Base-by-base conservation (phyloP, 257 asterid species). In the Capsicum chinense region DNA sequence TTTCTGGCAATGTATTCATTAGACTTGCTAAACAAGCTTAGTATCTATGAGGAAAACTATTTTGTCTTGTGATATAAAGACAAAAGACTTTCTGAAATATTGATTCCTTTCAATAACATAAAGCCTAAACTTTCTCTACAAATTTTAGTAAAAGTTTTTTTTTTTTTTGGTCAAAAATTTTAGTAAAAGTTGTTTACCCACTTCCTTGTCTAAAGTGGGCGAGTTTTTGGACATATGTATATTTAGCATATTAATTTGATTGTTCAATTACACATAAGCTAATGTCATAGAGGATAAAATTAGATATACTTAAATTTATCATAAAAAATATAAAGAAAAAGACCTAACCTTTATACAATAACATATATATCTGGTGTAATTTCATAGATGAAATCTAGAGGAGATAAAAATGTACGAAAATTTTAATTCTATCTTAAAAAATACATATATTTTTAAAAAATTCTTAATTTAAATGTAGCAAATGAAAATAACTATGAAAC, bases 71-170 rank as follows among this genome's bases (percentile, higher is more conserved):
- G 50, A 54, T 16, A 62, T 73, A 64, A 81, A 21, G 87, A 37
- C 79, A 85, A 81, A 71, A 57, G 42, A 84, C 83, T 82, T 57
- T 81, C 2, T 83, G n/a, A 67, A 71, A 66, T 3, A 64, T 78
- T 86, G 48, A 19, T 33, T 83, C 47, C 84, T 33, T 21, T 44
- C 21, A 63, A 54, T 47, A 66, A 83, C 4, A 83, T 66, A 19
- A 76, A 44, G 44, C 81, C 81, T 50, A 74, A 74, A 50, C 7
- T 74, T 70, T 9, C 60, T 12, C 44, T 47, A 47, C 6, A 47
- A 47, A 17, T 71, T 71, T 71, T 16, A 71, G 57, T n/a, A 44
- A 71, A 85, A 85, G 21, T 21, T 21, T 26, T 26, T 26, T 26
- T 26, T 26, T 26, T 26, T 26, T 26, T 26, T 26, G 33, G 33